Evolutionary conservation across 495 filamentous ascomycete species (phyloP).

Genomic region (Xylaria intraflava): DNA sequence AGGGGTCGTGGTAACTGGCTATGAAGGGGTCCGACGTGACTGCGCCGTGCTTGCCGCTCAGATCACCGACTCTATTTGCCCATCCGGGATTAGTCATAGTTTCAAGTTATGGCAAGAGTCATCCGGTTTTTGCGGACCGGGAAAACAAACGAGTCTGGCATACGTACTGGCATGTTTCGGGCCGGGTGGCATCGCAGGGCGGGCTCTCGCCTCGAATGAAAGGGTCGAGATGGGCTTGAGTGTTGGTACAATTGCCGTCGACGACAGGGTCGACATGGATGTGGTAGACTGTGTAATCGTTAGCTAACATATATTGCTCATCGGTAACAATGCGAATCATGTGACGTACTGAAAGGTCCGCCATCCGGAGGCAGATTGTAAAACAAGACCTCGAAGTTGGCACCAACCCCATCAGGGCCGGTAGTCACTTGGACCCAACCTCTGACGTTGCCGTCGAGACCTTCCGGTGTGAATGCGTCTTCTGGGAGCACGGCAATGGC

Average conservation of each 20-base stretch:
- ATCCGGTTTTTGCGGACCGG: background rate
- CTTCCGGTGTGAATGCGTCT: constrained; percentile 36
- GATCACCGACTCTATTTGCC: constrained; percentile 56
- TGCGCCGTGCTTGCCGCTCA: constrained; percentile 73
- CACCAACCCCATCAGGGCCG: constrained; percentile 52
- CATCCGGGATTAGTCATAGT: background rate
- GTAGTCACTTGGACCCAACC: constrained; percentile 56
- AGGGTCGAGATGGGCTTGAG: constrained; percentile 54
- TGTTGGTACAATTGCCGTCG: constrained; percentile 69
- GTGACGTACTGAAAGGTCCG: constrained; percentile 66
- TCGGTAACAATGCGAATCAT: background rate
- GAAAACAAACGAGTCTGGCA: background rate
- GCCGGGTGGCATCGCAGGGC: constrained; percentile 54
- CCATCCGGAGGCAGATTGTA: constrained; percentile 57
- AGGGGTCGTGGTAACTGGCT: constrained; percentile 57
- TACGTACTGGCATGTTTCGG: constrained; percentile 58
- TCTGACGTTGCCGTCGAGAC: constrained; percentile 48
- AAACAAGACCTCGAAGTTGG: constrained; percentile 55
- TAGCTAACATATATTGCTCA: background rate
- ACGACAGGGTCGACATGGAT: constrained; percentile 72
- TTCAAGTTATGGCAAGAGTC: background rate
- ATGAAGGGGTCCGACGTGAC: constrained; percentile 45
- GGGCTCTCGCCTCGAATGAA: constrained; percentile 55
- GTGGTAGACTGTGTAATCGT: constrained; percentile 61
- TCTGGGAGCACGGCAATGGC: constrained; percentile 57